phyloP scores from a whole-genome alignment of 2,329 filamentous ascomycete species.

The Diaporthe helianthi region DNA sequence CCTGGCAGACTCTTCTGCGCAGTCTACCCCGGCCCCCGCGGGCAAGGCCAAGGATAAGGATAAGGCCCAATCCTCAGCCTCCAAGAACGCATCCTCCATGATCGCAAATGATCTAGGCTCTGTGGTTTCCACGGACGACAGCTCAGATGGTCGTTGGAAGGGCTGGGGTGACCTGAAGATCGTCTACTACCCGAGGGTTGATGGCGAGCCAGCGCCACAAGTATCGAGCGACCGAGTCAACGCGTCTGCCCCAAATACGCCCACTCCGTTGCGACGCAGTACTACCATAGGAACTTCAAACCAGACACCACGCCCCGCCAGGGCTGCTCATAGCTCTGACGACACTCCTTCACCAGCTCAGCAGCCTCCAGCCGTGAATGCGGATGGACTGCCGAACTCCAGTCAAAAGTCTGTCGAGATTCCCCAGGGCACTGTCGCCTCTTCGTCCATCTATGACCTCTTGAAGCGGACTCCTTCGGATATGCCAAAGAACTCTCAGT shows the following conservation, averaged over 20 bases:
- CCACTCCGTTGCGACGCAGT: conserved; percentile 77
- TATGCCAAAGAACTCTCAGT: conserved; percentile 75
- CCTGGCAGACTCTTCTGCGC: conserved; percentile 56
- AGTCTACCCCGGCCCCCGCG: conserved; percentile 62
- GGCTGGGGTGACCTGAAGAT: conserved; percentile 84
- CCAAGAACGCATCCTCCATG: conserved; percentile 62
- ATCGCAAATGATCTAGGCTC: conserved; percentile 86
- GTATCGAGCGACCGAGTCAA: conserved; percentile 36
- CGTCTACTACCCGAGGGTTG: conserved; percentile 72
- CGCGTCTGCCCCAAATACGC: conserved; percentile 68
- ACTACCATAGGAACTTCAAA: conserved; percentile 60
- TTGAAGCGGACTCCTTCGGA: conserved; percentile 64
- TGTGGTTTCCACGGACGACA: conserved; percentile 67
- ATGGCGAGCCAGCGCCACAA: conserved; percentile 35
- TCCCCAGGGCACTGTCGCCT: conserved; percentile 60
- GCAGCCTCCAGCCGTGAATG: conserved; percentile 49
- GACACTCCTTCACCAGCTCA: conserved; percentile 56
- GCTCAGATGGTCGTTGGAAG: conserved; percentile 64
- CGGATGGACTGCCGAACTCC: conserved; percentile 50
- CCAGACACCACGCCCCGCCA: conserved; percentile 51
- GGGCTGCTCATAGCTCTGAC: conserved; percentile 45
- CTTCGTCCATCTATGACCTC: conserved; percentile 63
- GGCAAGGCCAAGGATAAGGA: conserved; percentile 85
- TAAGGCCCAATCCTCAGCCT: conserved; percentile 55
- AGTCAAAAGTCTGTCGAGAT: conserved; percentile 71